Base-by-base conservation (phyloP, 176 grass and related monocot genomes). In the Oryza coarctata region DNA sequence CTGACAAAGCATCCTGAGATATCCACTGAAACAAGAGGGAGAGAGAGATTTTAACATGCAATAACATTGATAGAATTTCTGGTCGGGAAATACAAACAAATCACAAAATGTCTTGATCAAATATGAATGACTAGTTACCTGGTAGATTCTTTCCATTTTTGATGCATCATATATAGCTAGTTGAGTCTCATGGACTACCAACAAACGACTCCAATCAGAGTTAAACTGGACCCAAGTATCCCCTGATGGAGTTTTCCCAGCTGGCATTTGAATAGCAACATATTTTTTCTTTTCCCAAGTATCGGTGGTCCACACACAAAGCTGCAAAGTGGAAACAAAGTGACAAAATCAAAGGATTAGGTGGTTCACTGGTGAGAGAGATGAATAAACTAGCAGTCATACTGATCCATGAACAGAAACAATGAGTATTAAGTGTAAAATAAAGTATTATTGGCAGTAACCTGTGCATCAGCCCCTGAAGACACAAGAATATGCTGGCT, bases 141-240 rank as follows among this genome's bases (percentile, higher is more conserved):
- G 92, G 91, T 87, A 75, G 68, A 93, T 82, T 75, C 88, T 92
- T 79, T 94, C 95, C 84, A 92, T 86, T 88, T 94, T 98, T 44
- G 90, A 82, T 55, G 95, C 55, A 49, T 93, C 95, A 88, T 95
- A 98, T 84, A 98, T 93, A 78, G 95, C 92, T 72, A 98, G 73
- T 44, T 95, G 95, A 33, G 95, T 98, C 60, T 98, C 92, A 80
- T 98, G 95, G 69, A 98, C 95, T 31, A 98, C 88, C 75, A 98
- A 84, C 63, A 98, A 91, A 81, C 91, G 84, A 83, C 82, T 88
- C 86, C 94, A 92, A 32, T 93, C 90, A 80, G 88, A 93, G 77
- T 87, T 94, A 85, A 98, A 95, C 84, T 98, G 95, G 75, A 98
- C 92, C 77, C 83, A 80, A 17, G 95, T 98, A 73, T 98, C 92